Base-by-base conservation (phyloP, 495 filamentous ascomycete species). In the Neohortaea acidophila region DNA sequence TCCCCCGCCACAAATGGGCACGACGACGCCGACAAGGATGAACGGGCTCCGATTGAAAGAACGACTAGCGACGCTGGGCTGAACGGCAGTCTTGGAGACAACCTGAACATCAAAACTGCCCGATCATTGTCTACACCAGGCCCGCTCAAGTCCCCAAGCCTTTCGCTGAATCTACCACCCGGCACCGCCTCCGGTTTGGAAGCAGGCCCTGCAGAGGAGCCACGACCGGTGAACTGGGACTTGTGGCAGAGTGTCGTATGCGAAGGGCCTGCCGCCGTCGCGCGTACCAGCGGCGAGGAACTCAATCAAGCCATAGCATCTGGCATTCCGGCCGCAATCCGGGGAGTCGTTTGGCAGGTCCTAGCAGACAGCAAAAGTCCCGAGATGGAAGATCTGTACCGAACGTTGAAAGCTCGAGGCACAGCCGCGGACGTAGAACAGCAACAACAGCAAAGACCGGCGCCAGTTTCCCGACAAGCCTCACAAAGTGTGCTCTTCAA, bases 341-440 rank as follows among this genome's bases (percentile, higher is more conserved):
- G 89, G 32, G 89, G 89, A 15, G 91, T 94, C 9, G 84, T 99
- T 19, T 99, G 89, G 89, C 89, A 99, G 58, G 84, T 94, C 10
- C 58, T 99, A 48, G 85, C 91, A 3, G 81, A 92, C 52, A 94
- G 84, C 59, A 87, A 86, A 54, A 86, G 80, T 46, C 75, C 84
- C 35, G 87, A 92, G 21, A 62, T 96, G 13, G 89, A 96, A 56
- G 67, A 65, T n/a, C 70, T 85, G 1, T 99, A 96, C 53, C 70
- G 69, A 28, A 86, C 94, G 32, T 64, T 99, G 4, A 69, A 87
- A 18, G 66, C 66, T 17, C 72, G 83, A 35, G 85, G 84, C 13
- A 87, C 83, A 0, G 34, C 22, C n/a, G 21, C 8, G 3, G 81
- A 85, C 19, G 84, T 82, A 49, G 52, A 57, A 29, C 39, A 41